A percentile compares a stretch with the other conserved stretches of the same genome.
Evolutionary conservation across 2,329 filamentous ascomycete species (phyloP).

Genomic region (Fusarium fujikuroi): DNA sequence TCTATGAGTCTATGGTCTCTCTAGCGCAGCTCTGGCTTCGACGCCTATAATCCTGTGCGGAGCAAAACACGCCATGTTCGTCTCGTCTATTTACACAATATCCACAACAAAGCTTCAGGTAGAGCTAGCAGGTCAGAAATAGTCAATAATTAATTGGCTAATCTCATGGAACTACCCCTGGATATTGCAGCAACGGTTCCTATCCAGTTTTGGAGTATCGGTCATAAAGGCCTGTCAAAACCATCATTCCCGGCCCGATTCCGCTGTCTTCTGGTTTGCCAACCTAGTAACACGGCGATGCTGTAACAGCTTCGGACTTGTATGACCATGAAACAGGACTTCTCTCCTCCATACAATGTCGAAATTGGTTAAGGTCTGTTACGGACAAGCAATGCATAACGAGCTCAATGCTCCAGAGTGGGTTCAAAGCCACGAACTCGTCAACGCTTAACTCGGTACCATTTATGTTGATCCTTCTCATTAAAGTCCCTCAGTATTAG

Average conservation of each 20-base stretch:
- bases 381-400: background rate
- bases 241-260: constrained; percentile 13
- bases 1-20: background rate
- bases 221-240: constrained; percentile 1
- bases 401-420: background rate
- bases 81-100: constrained; percentile 1
- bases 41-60: background rate
- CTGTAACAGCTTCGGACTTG: background rate
- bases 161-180: constrained; percentile 10
- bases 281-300: background rate
- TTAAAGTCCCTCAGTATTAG: background rate
- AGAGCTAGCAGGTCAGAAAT: constrained; percentile 1
- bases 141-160: background rate
- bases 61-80: constrained; percentile 8
- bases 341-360: background rate
- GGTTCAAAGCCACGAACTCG: background rate
- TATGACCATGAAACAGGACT: background rate
- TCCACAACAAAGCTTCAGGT: constrained; percentile 10
- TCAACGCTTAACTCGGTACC: background rate
- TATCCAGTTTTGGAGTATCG: background rate
- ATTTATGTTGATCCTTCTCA: background rate
- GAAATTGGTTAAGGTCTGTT: background rate
- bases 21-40: background rate
- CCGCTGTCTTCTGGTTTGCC: background rate
- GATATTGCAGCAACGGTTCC: background rate